phyloP scores from a whole-genome alignment of 2,329 filamentous ascomycete genomes.

The Monosporascus sp. region DNA sequence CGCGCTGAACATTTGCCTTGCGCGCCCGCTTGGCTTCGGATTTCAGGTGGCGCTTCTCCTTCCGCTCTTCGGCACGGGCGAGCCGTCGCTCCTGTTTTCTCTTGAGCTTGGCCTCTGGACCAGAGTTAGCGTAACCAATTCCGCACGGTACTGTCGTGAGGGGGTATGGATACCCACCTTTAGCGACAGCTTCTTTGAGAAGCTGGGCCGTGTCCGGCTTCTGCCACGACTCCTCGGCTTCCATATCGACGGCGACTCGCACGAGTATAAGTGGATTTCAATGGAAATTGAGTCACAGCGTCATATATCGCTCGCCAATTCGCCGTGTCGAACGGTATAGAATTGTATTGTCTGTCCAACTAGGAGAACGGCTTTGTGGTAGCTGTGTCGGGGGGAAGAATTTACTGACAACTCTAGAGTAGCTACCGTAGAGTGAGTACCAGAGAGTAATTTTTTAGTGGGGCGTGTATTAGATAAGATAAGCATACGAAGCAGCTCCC shows the following conservation, averaged over 20 bases:
- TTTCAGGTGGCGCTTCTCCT: slow-evolving; percentile 31
- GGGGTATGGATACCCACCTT: slow-evolving; percentile 11
- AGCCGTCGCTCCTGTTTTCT: slow-evolving; percentile 21
- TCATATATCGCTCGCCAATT: no score
- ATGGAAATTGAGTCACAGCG: not conserved
- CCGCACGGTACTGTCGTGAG: not conserved
- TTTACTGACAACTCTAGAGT: no score
- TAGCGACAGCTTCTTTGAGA: slow-evolving; percentile 14
- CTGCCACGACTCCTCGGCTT: slow-evolving; percentile 12
- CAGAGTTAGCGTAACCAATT: slow-evolving; percentile 6
- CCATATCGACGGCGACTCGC: slow-evolving; percentile 8
- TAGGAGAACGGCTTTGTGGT: not conserved
- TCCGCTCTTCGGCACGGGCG: slow-evolving; percentile 24
- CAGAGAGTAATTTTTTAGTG: no score
- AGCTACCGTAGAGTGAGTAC: no score
- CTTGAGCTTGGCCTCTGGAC: slow-evolving; percentile 24
- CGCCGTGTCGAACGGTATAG: no score
- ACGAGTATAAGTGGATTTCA: not conserved
- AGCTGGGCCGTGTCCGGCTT: slow-evolving; percentile 19
- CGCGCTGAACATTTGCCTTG: slow-evolving; percentile 28
- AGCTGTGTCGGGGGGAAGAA: no score
- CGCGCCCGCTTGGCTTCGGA: slow-evolving; percentile 33
- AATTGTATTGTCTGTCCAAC: not conserved
- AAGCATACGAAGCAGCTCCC: no score
- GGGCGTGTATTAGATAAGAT: no score